Evolutionary conservation across 1,284 basidiomycete species (phyloP), one percentile per base, ranked within the genome.

Genomic region (Leccinum colubrinum): DNA sequence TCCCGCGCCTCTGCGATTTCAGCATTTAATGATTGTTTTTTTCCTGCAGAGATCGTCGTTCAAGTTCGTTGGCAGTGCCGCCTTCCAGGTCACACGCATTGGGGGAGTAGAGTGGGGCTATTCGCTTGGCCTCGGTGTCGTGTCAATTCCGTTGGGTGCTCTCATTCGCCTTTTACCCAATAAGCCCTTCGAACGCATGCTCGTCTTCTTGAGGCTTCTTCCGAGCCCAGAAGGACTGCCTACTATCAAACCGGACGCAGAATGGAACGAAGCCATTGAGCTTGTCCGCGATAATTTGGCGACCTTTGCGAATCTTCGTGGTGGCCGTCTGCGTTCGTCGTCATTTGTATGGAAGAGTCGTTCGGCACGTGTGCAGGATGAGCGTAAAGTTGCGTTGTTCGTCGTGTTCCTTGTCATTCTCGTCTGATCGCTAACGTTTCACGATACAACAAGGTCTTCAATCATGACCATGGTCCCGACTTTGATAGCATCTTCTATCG

Each of bases 61-160:
- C 97, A 99, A 75, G 63, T 95, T 95, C 70, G 83, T 98, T 58
- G 97, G 96, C 61, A 93, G 93, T 35, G 84, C 90, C 3, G 95
- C 95, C 0, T 98, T 99, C 83, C 87, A 91, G 70, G 97, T 98
- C n/a, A 88, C 86, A 1, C 81, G 74, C 5, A 87, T 98, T 58
- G 78, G 79, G 56, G 93, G 90, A 33, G 86, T 85, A 48, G 94
- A 97, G 75, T 99, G 97, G 97, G 95, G 25, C 22, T 56, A 94
- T 98, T 93, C 93, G 1, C 80, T 99, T 58, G 88, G 91, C 25
- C 84, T 97, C 55, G 97, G 97, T 48, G 70, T 91, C 59, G 83
- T 95, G 55, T 91, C 97, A 8, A 86, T 98, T 64, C 97, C 96
- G 3, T 81, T 98, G 67, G 97, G 94, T 60, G 88, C 83, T 39